Conservation (phyloP, 2,329 filamentous ascomycete species). For the Myriosclerotinia scirpicola region DNA sequence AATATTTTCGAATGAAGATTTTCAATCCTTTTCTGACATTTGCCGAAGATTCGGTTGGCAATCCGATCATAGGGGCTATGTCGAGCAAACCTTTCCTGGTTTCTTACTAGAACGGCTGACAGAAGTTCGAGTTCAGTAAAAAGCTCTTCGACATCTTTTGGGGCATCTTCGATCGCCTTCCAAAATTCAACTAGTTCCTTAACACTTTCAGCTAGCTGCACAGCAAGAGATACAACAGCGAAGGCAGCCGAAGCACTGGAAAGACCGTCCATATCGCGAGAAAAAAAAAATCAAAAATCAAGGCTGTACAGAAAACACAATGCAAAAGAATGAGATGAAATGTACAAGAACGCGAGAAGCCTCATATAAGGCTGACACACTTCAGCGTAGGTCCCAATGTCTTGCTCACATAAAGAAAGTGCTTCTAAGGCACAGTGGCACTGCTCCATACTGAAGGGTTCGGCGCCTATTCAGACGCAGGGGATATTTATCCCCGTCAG, state of each 20-base stretch:
- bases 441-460: background rate
- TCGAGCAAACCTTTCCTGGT: background rate
- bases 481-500: background rate
- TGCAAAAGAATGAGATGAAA: background rate
- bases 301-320: background rate
- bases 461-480: background rate
- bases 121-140: conserved; percentile 8
- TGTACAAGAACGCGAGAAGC: background rate
- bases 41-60: background rate
- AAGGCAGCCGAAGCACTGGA: conserved; percentile 18
- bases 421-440: no score
- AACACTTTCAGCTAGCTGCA: conserved; percentile 4
- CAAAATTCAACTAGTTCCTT: conserved; percentile 1
- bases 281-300: background rate
- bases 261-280: conserved; percentile 4
- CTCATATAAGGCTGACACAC: background rate
- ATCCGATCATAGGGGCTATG: background rate
- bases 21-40: conserved; percentile 11
- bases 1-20: background rate
- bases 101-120: background rate
- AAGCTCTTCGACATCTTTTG: background rate
- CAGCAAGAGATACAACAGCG: conserved; percentile 5
- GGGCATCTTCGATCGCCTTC: conserved; percentile 6
- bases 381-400: background rate
- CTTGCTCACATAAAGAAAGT: no score